Evolutionary conservation across 345 rosid species (phyloP).

Genomic region (Eucalyptus pauciflora): DNA sequence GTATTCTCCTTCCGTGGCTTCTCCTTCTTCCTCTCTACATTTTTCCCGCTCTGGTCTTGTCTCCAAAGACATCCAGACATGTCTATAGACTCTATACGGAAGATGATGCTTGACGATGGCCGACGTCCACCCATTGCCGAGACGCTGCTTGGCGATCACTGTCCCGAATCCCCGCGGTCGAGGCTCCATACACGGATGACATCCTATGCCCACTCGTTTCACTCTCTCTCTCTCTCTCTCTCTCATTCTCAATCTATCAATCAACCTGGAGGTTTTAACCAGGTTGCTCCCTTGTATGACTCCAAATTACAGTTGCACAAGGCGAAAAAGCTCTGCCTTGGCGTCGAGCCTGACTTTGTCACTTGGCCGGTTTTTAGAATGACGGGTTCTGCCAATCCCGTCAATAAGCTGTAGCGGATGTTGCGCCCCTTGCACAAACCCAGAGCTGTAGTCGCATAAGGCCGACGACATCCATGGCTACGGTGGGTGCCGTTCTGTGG

Average conservation of each 20-base stretch:
- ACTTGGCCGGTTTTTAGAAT: not conserved
- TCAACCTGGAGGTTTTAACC: not conserved
- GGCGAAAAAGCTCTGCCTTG: not conserved
- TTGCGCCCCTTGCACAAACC: not conserved
- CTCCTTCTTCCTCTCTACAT: not conserved
- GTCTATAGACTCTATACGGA: not conserved
- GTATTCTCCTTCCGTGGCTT: not conserved
- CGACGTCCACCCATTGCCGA: not conserved
- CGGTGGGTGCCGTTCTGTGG: not conserved
- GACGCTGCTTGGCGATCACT: not conserved
- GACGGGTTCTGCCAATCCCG: not conserved
- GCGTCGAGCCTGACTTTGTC: not conserved
- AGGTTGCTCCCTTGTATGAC: not conserved
- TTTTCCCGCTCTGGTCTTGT: not conserved
- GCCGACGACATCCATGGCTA: not conserved
- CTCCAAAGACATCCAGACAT: not conserved
- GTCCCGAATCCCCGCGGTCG: not conserved
- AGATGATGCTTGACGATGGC: not conserved
- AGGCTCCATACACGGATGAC: not conserved
- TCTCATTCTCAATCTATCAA: not conserved
- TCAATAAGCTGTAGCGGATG: not conserved
- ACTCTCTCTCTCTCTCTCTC: not conserved
- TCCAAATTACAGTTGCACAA: not conserved
- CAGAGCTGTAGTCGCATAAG: not conserved
- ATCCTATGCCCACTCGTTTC: not conserved